These are phyloP conservation scores for Microbotryum lychnidis-dioicae DNA, from an alignment of 1,284 basidiomycete genomes.

Conservation along the genomic window DNA sequence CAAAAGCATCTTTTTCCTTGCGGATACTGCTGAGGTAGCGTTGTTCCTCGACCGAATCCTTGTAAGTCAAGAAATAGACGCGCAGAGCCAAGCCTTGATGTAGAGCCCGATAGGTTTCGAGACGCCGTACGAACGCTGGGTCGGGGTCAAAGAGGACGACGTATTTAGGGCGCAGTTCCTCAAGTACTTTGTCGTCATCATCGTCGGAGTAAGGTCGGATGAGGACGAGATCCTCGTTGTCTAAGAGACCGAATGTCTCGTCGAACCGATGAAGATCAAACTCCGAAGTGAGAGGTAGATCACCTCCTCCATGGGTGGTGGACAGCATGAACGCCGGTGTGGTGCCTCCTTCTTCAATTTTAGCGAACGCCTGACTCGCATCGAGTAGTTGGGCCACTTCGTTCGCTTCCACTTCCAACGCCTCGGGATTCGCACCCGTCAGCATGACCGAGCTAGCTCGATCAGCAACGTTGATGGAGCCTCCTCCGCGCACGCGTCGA, in stretches of 20 bases:
- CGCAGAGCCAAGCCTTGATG: conserved; percentile 71
- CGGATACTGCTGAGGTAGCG: conserved; percentile 82
- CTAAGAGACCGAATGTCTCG: conserved; percentile 61
- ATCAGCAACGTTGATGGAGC: conserved; percentile 5
- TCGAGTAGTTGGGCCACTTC: conserved; percentile 48
- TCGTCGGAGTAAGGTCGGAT: conserved; percentile 86
- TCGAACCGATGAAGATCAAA: too few species aligned
- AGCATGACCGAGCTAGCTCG: conserved; percentile 40
- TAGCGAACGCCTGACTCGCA: too few species aligned
- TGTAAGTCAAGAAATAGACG: conserved; percentile 94
- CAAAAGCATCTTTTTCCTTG: conserved; percentile 90
- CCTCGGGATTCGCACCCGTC: conserved; percentile 49
- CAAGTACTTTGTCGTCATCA: conserved; percentile 78
- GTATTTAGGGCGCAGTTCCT: conserved; percentile 82
- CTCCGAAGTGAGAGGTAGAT: too few species aligned
- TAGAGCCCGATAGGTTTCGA: conserved; percentile 83
- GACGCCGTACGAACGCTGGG: conserved; percentile 79
- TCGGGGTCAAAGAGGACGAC: conserved; percentile 94
- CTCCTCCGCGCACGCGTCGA: conserved; percentile 39
- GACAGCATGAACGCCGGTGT: too few species aligned
- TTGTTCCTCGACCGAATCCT: conserved; percentile 88
- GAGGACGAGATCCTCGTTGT: conserved; percentile 70
- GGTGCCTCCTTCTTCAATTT: too few species aligned
- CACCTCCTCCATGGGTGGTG: too few species aligned
- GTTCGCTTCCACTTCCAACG: conserved; percentile 51